phyloP scores from a whole-genome alignment of 2,329 filamentous ascomycete genomes.

The Bimuria novae-zelandiae region DNA sequence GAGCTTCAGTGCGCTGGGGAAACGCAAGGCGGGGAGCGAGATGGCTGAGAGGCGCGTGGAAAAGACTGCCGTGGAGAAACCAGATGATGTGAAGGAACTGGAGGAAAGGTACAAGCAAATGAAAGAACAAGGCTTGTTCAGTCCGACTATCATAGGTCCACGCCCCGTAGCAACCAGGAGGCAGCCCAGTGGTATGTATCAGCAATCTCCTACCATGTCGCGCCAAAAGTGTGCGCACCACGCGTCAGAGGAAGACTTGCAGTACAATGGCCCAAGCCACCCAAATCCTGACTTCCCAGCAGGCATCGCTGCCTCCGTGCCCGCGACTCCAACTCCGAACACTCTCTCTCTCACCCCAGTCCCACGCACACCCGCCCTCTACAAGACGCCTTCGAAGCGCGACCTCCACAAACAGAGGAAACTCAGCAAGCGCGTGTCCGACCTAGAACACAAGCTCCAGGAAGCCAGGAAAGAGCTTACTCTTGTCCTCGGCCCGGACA shows the following conservation, averaged over 20 bases:
- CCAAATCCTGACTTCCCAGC: not conserved
- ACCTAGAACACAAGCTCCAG: slow-evolving; percentile 63
- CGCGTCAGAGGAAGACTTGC: too few relatives aligned
- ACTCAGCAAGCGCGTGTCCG: slow-evolving; percentile 63
- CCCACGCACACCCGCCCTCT: slow-evolving; percentile 41
- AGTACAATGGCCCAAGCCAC: too few relatives aligned
- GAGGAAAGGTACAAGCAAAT: slow-evolving; percentile 39
- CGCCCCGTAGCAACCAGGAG: slow-evolving; percentile 26
- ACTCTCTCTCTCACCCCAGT: not conserved
- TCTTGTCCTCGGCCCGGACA: slow-evolving; percentile 46
- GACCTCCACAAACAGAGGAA: slow-evolving; percentile 63
- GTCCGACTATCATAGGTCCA: slow-evolving; percentile 36
- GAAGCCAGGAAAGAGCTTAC: slow-evolving; percentile 60
- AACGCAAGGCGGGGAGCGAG: slow-evolving; percentile 34
- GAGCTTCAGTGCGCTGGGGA: slow-evolving; percentile 30
- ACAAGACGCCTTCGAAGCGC: slow-evolving; percentile 58
- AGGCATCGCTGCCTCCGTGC: not conserved
- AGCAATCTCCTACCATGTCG: not conserved
- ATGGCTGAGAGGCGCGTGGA: slow-evolving; percentile 20
- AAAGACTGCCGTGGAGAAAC: slow-evolving; percentile 2
- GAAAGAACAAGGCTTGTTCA: slow-evolving; percentile 38
- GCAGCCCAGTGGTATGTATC: slow-evolving; percentile 14
- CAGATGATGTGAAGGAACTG: slow-evolving; percentile 29
- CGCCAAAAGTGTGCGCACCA: too few relatives aligned
- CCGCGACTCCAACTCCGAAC: slow-evolving; percentile 16